Conservation (phyloP, 495 filamentous ascomycete genomes). For the Usnea hakonensis region DNA sequence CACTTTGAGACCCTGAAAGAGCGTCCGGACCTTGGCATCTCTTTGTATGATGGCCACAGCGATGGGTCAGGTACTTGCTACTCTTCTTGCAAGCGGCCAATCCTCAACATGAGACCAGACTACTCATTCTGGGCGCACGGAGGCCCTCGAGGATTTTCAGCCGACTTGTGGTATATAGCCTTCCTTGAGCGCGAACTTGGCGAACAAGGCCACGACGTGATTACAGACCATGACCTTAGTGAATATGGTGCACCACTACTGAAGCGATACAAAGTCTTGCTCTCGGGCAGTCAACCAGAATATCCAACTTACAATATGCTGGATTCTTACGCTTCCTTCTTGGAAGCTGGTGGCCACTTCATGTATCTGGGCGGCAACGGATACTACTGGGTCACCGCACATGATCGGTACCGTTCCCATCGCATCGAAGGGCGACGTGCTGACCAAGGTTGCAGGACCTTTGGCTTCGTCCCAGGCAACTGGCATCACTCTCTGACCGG, state of each 20-base stretch:
- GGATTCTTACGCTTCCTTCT: constrained; percentile 5
- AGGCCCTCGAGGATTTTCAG: not conserved
- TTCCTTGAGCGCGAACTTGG: constrained; percentile 24
- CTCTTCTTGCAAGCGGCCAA: not conserved
- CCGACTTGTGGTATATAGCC: not conserved
- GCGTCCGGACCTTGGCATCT: not conserved
- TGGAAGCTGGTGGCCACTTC: not conserved
- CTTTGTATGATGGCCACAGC: not conserved
- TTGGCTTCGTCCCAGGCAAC: not conserved
- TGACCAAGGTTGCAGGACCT: not conserved
- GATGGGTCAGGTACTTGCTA: not conserved
- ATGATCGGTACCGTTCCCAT: not conserved
- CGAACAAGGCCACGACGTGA: constrained; percentile 23
- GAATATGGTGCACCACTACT: constrained; percentile 17
- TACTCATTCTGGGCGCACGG: not conserved
- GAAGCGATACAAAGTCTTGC: constrained; percentile 19
- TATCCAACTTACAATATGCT: constrained; percentile 21
- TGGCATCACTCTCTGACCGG: not conserved
- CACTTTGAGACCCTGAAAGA: not conserved
- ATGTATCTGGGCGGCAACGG: not conserved
- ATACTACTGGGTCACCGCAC: not conserved
- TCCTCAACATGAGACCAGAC: not conserved
- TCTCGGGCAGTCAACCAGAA: constrained; percentile 24
- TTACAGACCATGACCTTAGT: constrained; percentile 31
- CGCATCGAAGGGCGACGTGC: not conserved